A percentile compares a stretch with the other conserved stretches of the same genome.
phyloP scores from a whole-genome alignment of 148 eudicot genomes.

The Tetragonia tetragonoides region DNA sequence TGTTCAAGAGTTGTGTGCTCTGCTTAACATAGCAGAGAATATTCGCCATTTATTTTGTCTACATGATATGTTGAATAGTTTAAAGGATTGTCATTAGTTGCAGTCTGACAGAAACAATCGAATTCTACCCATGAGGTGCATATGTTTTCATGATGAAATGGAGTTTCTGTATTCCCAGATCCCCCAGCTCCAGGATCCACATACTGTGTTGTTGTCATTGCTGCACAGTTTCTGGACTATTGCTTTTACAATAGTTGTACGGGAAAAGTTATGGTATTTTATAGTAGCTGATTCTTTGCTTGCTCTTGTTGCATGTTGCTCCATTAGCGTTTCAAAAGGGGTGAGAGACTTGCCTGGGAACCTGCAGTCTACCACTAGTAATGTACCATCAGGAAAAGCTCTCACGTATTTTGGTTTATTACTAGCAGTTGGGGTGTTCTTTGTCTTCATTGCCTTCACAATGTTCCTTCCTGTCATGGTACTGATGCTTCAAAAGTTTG shows the following conservation, averaged over 20 bases:
- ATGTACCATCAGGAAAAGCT: constrained; percentile 88
- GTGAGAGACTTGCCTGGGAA: constrained; percentile 88
- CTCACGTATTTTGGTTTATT: constrained; percentile 90
- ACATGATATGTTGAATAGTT: no score
- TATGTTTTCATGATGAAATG: neutral
- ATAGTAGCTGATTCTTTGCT: neutral
- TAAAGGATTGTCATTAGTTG: no score
- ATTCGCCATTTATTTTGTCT: no score
- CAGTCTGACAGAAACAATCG: no score
- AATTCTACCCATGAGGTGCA: neutral
- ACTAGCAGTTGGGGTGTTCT: constrained; percentile 88
- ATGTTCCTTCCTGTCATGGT: constrained; percentile 96
- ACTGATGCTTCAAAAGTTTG: constrained; percentile 92
- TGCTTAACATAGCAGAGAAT: no score
- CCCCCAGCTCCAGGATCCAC: neutral
- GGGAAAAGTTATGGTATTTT: neutral
- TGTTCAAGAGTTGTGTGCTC: no score
- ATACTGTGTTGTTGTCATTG: neutral
- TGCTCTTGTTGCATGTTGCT: constrained; percentile 12
- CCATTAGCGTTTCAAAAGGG: constrained; percentile 85
- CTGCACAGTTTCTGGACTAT: neutral
- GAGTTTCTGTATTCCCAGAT: neutral
- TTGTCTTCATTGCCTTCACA: constrained; percentile 89
- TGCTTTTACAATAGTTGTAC: neutral
- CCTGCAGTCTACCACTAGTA: constrained; percentile 86